Evolutionary conservation across 1,284 basidiomycete species (phyloP), one percentile per base, ranked within the genome.

Genomic region (Somion occarium): DNA sequence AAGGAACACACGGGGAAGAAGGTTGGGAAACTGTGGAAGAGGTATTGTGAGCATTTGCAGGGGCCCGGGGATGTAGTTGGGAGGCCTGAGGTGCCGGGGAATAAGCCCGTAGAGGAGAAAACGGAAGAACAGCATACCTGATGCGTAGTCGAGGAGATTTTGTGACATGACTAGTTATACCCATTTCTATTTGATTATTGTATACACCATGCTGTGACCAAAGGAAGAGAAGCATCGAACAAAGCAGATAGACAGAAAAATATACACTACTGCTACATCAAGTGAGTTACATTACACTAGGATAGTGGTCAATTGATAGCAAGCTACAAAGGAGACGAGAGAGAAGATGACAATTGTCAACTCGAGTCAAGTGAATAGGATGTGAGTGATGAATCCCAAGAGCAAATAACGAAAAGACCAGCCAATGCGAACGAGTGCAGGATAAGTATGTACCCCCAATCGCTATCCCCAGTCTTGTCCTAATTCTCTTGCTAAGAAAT

Each of bases 401-500:
- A 11, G 45, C 30, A 34, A 34, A 7, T 34, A 34, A 34, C 30
- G 7, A 7, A 34, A 34, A 34, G 30, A 34, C 7, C 7, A 15
- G 18, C 9, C 7, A 18, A 42, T 7, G 19, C 5, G 5, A 34
- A 39, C 7, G 15, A 34, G 15, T 15, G 15, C 7, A 34, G 38
- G 34, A 38, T 26, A 18, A 38, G 25, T 15, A 13, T 9, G 11
- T 30, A n/a, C 44, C 50, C 22, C 20, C 11, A 11, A 25, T 20
- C 19, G 56, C 65, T 81, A 87, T 77, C 82, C 81, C 78, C 76
- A 79, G 54, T 88, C 85, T 62, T 85, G 83, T 62, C 80, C 83
- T 56, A 90, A 68, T 61, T 86, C 87, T 25, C 82, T 74, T 15
- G 86, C 82, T 23, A 90, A 69, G 63, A 89, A 90, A 62, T 90